These are phyloP conservation scores for Plasmodium chabaudi DNA, from an alignment of 169 alveolate species.

Conservation along the genomic window DNA sequence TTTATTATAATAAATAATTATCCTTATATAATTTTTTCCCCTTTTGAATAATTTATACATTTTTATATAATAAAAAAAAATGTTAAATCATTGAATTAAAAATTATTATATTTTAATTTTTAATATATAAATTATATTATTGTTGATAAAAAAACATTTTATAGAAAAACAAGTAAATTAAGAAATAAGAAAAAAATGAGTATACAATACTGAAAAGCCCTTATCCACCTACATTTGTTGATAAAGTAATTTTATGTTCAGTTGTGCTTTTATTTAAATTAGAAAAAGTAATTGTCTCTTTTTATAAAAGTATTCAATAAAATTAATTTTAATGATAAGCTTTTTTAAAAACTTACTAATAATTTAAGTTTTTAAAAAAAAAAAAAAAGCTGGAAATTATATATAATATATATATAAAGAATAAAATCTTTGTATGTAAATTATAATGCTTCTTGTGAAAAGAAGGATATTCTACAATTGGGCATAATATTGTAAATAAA, in stretches of 20 bases:
- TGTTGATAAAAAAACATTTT: background rate
- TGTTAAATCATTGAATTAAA: slow-evolving; percentile 38
- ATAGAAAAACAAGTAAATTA: background rate
- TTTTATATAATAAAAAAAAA: background rate
- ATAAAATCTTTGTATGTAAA: background rate
- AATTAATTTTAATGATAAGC: background rate
- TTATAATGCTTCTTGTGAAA: background rate
- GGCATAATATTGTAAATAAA: background rate
- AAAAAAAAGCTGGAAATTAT: no score
- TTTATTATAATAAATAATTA: no score
- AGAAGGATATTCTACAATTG: background rate
- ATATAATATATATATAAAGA: no score
- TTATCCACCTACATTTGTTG: slow-evolving; percentile 5
- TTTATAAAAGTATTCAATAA: slow-evolving; percentile 5
- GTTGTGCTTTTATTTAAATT: slow-evolving; percentile 12
- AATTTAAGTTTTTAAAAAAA: background rate
- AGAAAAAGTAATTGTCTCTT: slow-evolving; percentile 6
- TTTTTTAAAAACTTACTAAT: background rate
- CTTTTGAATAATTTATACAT: no score
- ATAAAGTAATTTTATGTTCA: slow-evolving; percentile 19
- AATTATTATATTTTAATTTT: background rate
- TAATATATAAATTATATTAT: background rate
- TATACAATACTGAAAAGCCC: background rate
- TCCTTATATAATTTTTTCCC: no score
- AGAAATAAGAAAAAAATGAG: slow-evolving; percentile 2